These are phyloP conservation scores for Schizonepeta tenuifolia DNA, from an alignment of 257 asterid genomes.

Conservation along the genomic window DNA sequence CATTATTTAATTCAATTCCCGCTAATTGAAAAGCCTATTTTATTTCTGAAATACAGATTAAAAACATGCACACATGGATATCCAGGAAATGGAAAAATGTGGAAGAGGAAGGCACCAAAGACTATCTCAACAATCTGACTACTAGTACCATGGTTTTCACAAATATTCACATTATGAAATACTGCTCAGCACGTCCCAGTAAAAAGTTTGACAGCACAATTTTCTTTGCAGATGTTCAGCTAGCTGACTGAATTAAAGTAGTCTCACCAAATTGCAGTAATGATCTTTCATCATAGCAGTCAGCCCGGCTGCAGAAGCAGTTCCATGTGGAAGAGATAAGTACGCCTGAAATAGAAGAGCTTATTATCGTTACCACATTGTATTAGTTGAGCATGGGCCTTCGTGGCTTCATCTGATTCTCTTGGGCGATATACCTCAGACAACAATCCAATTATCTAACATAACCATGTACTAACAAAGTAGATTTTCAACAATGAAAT, in stretches of 20 bases:
- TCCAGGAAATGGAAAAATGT: not conserved
- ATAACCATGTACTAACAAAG: conserved; percentile 4
- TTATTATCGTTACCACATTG: conserved; percentile 16
- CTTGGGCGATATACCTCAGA: conserved; percentile 4
- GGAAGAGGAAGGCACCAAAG: not conserved
- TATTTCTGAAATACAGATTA: conserved; percentile 11
- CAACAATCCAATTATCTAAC: conserved; percentile 8
- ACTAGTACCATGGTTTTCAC: conserved; percentile 14
- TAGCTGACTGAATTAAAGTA: conserved; percentile 25
- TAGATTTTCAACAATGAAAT: not conserved
- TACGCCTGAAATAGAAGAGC: conserved; percentile 75
- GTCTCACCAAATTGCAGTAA: conserved; percentile 83
- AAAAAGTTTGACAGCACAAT: conserved; percentile 25
- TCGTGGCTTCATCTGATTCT: conserved; percentile 17
- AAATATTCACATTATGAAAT: conserved; percentile 8
- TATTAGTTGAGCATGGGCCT: conserved; percentile 15
- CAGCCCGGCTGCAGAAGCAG: conserved; percentile 88
- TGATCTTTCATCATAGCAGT: conserved; percentile 98
- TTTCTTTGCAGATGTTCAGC: conserved; percentile 22
- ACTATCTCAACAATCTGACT: conserved; percentile 18
- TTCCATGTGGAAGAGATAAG: conserved; percentile 95
- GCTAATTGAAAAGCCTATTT: conserved; percentile 14
- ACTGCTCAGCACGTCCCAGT: conserved; percentile 16
- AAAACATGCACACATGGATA: conserved; percentile 21
- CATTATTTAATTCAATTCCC: not conserved